A percentile compares a stretch with the other conserved stretches of the same genome.
Conservation (phyloP, 2,329 filamentous ascomycete genomes). For the Sporothrix curviconia region DNA sequence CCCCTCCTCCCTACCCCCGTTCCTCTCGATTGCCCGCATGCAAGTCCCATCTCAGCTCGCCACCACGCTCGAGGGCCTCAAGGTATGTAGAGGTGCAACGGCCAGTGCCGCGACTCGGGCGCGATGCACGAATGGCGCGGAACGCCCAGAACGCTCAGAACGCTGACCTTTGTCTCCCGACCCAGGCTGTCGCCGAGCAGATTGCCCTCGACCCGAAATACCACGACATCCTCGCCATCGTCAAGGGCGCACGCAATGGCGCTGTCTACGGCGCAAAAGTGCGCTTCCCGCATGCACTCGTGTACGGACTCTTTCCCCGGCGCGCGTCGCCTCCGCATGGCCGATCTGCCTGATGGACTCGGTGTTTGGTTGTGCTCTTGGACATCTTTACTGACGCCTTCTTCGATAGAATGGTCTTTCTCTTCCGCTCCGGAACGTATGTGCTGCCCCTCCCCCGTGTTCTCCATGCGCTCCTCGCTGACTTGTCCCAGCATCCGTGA, state of each 20-base stretch:
- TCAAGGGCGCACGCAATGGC: slow-evolving; percentile 95
- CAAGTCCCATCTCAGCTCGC: slow-evolving; percentile 3
- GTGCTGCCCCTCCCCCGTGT: slow-evolving; percentile 27
- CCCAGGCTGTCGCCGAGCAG: slow-evolving; percentile 64
- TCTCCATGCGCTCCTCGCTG: not conserved
- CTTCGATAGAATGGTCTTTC: slow-evolving; percentile 96
- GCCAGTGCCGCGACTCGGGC: too few relatives aligned
- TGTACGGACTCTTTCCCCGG: slow-evolving; percentile 39
- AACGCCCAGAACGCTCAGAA: too few relatives aligned
- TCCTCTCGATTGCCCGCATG: not conserved
- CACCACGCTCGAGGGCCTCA: not conserved
- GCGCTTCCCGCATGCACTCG: slow-evolving; percentile 93
- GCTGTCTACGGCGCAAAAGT: slow-evolving; percentile 96
- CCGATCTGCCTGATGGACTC: too few relatives aligned
- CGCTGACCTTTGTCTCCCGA: too few relatives aligned
- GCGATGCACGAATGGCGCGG: too few relatives aligned
- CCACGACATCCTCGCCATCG: slow-evolving; percentile 73
- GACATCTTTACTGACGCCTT: too few relatives aligned
- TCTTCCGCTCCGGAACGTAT: slow-evolving; percentile 87
- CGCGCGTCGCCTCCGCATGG: too few relatives aligned
- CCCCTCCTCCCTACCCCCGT: not conserved
- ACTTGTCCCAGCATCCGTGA: slow-evolving; percentile 49
- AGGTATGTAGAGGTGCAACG: slow-evolving; percentile 3
- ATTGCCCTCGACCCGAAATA: slow-evolving; percentile 77
- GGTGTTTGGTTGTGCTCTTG: too few relatives aligned